phyloP scores from a whole-genome alignment of 352 stramenopile genomes.

The Globisporangium iwayamae region DNA sequence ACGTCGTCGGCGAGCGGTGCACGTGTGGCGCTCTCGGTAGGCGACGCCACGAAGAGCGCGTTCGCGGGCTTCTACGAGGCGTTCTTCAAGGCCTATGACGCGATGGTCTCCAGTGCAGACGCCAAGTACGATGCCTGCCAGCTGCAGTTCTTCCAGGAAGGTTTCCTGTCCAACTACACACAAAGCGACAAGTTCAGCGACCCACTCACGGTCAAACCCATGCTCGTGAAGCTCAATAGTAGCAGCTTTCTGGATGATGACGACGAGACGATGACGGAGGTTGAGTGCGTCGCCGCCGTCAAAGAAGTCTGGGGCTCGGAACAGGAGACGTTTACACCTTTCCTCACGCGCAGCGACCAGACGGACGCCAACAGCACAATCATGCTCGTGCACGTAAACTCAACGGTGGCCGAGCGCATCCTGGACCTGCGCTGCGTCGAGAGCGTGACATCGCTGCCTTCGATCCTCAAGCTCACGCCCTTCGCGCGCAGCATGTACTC shows the following conservation, averaged over 20 bases:
- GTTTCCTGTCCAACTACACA: slow-evolving; percentile 43
- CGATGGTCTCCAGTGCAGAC: slow-evolving; percentile 48
- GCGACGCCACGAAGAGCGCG: slow-evolving; percentile 34
- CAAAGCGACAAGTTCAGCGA: slow-evolving; percentile 16
- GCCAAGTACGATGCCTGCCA: slow-evolving; percentile 58
- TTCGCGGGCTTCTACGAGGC: slow-evolving; percentile 55
- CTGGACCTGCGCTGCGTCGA: slow-evolving; percentile 44
- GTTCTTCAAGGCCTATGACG: slow-evolving; percentile 59
- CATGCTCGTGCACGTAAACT: slow-evolving; percentile 56
- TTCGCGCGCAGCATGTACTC: slow-evolving; percentile 57
- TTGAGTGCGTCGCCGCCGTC: slow-evolving; percentile 41
- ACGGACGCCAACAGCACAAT: slow-evolving; percentile 36
- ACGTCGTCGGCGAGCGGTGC: slow-evolving; percentile 19
- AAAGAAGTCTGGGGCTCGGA: slow-evolving; percentile 38
- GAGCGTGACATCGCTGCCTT: slow-evolving; percentile 47
- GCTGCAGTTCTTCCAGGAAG: slow-evolving; percentile 62
- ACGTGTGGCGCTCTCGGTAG: slow-evolving; percentile 44
- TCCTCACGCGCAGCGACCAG: slow-evolving; percentile 60
- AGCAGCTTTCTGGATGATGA: slow-evolving; percentile 9
- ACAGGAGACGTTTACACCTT: slow-evolving; percentile 56
- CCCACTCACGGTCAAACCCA: slow-evolving; percentile 32
- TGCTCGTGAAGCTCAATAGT: slow-evolving; percentile 49
- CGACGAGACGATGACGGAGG: slow-evolving; percentile 18
- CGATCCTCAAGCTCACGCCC: slow-evolving; percentile 72
- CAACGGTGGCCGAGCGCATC: slow-evolving; percentile 35